Base-by-base conservation (phyloP, 2,329 filamentous ascomycete genomes). In the Talaromyces piceae region DNA sequence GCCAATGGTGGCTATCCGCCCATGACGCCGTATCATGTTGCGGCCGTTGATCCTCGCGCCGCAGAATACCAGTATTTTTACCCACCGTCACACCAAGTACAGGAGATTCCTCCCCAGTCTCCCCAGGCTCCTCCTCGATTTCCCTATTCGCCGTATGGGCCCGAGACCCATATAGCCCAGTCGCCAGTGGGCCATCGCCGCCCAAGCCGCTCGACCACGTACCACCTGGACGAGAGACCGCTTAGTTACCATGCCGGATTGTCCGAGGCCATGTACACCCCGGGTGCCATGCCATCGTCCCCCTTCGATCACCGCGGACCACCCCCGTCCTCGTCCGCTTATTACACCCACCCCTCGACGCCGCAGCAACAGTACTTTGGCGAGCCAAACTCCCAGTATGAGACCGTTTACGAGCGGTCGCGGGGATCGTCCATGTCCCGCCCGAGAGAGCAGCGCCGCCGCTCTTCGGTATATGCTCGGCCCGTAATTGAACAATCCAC, bases 221-320 rank as follows among this genome's bases (percentile, higher is more conserved):
- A 71, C 41, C 67, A 71, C 52, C 41, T 63, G 39, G 59, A 60
- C 55, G 33, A 39, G 47, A 33, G 52, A 22, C 70, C 71, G 12
- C 51, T 68, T 46, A 73, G 70, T 52, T 71, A 63, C 51, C 69
- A 73, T 54, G 67, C 45, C 7, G 50, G 64, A 8, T 58, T 63
- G 50, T 64, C 63, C 26, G 65, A 67, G 31, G 61, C 65, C 57
- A 58, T 64, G 57, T 66, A 67, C 45, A 55, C 54, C 25, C 59
- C 51, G 8, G 47, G 51, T 16, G 41, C 63, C 44, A 56, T 61
- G 26, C 58, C 60, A 43, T 58, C 66, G 55, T 57, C 55, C 44
- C 61, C 52, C 45, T 67, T 63, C 46, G 67, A 68, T 13, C 39
- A 37, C 11, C 62, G 63, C 55, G 67, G 68, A 1, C 69, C 67